phyloP scores from a whole-genome alignment of 768 basidiomycete species.

The Pleurotus giganteus region DNA sequence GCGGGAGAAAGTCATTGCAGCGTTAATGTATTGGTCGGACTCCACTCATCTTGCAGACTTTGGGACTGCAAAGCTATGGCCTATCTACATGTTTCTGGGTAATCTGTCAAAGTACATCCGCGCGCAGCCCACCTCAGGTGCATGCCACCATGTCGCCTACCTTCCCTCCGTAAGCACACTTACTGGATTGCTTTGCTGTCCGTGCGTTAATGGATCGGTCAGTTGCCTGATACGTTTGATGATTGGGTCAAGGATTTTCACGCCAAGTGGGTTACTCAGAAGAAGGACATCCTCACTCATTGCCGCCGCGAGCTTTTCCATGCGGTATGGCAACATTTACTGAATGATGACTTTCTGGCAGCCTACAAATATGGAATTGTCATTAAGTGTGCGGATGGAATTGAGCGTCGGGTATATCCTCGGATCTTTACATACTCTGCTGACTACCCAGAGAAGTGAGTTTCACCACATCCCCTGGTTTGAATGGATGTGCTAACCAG shows the following conservation, averaged over 20 bases:
- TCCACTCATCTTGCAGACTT: constrained; percentile 19
- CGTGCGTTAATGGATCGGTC: not conserved
- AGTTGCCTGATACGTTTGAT: not conserved
- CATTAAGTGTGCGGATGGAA: constrained; percentile 25
- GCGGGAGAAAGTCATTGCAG: constrained; percentile 23
- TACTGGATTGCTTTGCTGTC: not conserved
- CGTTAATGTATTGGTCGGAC: constrained; percentile 28
- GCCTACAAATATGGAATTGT: constrained; percentile 28
- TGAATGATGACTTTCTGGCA: constrained; percentile 24
- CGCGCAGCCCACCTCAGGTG: constrained; percentile 20
- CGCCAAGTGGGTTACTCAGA: not conserved
- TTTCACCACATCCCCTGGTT: no score
- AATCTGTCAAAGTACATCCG: constrained; percentile 40
- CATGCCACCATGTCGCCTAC: constrained; percentile 35
- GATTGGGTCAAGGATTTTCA: not conserved
- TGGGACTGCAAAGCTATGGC: constrained; percentile 30
- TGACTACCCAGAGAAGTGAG: constrained; percentile 34
- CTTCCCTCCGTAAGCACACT: constrained; percentile 30
- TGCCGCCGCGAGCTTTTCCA: constrained; percentile 32
- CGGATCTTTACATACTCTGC: constrained; percentile 28
- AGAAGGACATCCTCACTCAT: constrained; percentile 20
- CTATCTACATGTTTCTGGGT: constrained; percentile 38
- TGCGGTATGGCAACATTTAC: constrained; percentile 24
- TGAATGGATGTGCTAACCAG: no score
- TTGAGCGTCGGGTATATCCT: constrained; percentile 24